Evolutionary conservation across 805 yeast species (phyloP), one percentile per base, ranked within the genome.

Genomic region (Candida verbasci): DNA sequence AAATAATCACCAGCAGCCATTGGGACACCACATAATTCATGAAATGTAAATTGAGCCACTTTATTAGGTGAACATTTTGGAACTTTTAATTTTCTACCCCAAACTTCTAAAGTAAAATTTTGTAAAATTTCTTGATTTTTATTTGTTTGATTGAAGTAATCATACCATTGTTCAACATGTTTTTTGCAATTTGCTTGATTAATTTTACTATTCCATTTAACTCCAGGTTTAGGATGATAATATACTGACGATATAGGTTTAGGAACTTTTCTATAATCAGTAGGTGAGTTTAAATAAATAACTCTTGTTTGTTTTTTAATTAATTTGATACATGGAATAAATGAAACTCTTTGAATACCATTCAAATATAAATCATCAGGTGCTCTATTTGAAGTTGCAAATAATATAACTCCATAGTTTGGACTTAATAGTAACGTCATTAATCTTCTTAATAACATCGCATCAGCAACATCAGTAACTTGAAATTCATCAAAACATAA

Each of bases 391-490:
- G 96, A 87, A 1, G 98, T 93, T 18, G 96, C 89, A 66, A 93
- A 89, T 8, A 93, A 62, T 1, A 89, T 80, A 16, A 89, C 80
- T 1, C 97, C 97, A 51, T 83, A 82, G 35, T 81, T 76, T 0
- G 80, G 76, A 31, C 82, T 74, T 39, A 89, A 61, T n/a, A 86
- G 68, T 25, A 78, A 59, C 49, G 78, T 75, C 27, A 86, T 53
- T 26, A 89, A 64, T 34, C 96, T 70, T 44, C 98, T 76, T 29
- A 93, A 68, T 23, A 93, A 70, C 97, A 93, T 93, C 2, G 98
- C 98, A 60, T 93, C 98, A 0, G 97, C 98, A 21, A 93, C 97
- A 58, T 93, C 98, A 1, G 96, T 87, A 29, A 93, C 98, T 61
- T 93, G 97, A 55, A 93, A 91, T 62, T 93, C 98, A 62, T 93